Conservation (phyloP, 768 basidiomycete genomes). For the Mycena vulgaris region DNA sequence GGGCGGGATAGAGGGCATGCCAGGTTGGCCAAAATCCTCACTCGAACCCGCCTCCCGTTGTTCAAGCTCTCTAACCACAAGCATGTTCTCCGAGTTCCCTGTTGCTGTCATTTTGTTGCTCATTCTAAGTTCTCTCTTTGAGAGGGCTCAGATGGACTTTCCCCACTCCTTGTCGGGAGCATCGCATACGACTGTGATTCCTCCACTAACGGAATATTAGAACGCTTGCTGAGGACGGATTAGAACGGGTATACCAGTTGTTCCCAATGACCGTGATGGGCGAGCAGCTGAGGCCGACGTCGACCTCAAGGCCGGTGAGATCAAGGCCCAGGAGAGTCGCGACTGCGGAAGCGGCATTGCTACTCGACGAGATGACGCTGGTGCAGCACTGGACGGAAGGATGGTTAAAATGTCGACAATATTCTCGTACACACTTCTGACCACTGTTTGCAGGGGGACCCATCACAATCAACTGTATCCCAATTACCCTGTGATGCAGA, state of each 20-base stretch:
- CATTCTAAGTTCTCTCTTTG: too few species aligned
- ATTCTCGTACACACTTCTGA: too few species aligned
- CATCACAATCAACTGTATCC: too few species aligned
- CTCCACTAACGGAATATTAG: background rate
- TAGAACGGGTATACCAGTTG: constrained; percentile 6
- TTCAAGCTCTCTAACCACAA: too few species aligned
- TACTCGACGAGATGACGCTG: background rate
- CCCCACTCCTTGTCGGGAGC: constrained; percentile 1
- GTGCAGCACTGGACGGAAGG: background rate
- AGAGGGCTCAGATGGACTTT: background rate
- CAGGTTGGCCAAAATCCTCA: too few species aligned
- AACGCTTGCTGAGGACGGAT: background rate
- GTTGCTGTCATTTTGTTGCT: too few species aligned
- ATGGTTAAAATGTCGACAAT: too few species aligned
- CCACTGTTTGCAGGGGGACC: too few species aligned
- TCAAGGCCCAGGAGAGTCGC: constrained; percentile 27
- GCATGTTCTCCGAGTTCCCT: too few species aligned
- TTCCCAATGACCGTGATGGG: constrained; percentile 28
- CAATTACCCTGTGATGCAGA: too few species aligned
- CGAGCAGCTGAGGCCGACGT: constrained; percentile 15
- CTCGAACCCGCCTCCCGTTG: too few species aligned
- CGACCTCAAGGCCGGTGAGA: constrained; percentile 6
- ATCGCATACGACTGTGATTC: background rate
- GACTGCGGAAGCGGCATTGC: background rate
- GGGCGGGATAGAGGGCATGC: too few species aligned